Base-by-base conservation (phyloP, 192 early-diverging fungal species). In the Coemansia sp. region DNA sequence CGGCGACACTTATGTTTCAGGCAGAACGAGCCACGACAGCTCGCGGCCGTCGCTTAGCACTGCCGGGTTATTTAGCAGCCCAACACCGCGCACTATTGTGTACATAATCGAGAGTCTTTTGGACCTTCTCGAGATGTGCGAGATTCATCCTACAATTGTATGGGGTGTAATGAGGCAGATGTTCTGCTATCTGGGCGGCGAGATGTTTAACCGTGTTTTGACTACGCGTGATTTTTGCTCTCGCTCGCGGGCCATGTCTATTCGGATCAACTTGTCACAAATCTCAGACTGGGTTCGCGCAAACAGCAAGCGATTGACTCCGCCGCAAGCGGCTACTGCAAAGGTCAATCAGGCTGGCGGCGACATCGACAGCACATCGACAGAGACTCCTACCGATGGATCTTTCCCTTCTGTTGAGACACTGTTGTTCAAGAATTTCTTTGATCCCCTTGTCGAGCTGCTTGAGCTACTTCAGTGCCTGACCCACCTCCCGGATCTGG, bases 161-260 rank as follows among this genome's bases (percentile, higher is more conserved):
- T 81, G 86, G 66, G 86, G 91, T 48, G 71, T 87, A 33, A 62
- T 93, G 42, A 74, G 82, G 21, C 91, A 96, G 71, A 54, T 93
- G 21, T 84, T 93, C 61, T 85, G 91, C 77, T 88, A 83, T 59
- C 66, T 93, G 23, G 84, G 86, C 25, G 81, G 83, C 49, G 88
- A 87, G 67, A 61, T 90, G 34, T 94, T 98, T 64, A 98, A 98
- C 73, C 84, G 84, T 13, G 88, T 98, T 63, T 73, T 98, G 60
- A 82, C 82, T 0, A 85, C 84, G 40, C 86, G 84, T 30, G 87
- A 91, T 52, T 81, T 86, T 53, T 71, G 87, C 59, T 86, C 87
- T 55, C 90, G 93, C 11, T 82, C 83, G 17, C 87, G 86, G 47
- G 93, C 95, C 2, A 79, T 92, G 55, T 91, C 89, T 71, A 87